A percentile compares a stretch with the other conserved stretches of the same genome.
Conservation (phyloP, 164 flowering plant genomes). For the Echeveria elegans region DNA sequence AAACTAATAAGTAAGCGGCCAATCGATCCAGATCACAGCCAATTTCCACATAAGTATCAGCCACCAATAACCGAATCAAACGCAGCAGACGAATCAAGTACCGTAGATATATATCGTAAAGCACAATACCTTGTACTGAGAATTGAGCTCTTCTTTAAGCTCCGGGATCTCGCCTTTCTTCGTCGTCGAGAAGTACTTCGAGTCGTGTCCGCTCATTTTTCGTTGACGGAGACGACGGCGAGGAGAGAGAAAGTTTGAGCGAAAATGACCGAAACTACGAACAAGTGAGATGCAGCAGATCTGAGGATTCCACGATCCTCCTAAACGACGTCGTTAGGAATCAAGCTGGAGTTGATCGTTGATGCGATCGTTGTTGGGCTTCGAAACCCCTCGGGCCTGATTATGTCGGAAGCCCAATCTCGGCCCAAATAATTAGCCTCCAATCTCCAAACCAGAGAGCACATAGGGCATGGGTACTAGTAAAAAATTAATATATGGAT, state of each 20-base stretch:
- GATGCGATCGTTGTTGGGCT: too few species aligned
- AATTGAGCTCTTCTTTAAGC: slow-evolving; percentile 98
- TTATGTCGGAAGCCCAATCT: neutral
- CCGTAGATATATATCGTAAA: neutral
- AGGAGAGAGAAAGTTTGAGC: neutral
- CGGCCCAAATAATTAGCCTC: too few species aligned
- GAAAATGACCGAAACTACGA: neutral
- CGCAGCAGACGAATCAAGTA: neutral
- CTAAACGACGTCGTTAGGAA: neutral
- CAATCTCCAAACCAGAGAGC: too few species aligned
- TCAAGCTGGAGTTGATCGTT: too few species aligned
- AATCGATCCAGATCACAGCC: neutral
- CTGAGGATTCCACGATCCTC: neutral
- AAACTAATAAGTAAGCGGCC: too few species aligned
- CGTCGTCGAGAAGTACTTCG: slow-evolving; percentile 98
- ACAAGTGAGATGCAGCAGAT: neutral
- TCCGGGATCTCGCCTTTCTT: slow-evolving; percentile 99
- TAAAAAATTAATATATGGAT: too few species aligned
- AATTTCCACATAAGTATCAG: neutral
- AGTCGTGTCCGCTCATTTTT: slow-evolving; percentile 96
- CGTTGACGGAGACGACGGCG: slow-evolving; percentile 1
- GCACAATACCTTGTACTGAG: slow-evolving; percentile 88
- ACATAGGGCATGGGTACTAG: too few species aligned
- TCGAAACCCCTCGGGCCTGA: neutral
- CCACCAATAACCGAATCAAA: neutral